Conservation (phyloP, 2,329 filamentous ascomycete genomes). For the Aspergillus flavus region DNA sequence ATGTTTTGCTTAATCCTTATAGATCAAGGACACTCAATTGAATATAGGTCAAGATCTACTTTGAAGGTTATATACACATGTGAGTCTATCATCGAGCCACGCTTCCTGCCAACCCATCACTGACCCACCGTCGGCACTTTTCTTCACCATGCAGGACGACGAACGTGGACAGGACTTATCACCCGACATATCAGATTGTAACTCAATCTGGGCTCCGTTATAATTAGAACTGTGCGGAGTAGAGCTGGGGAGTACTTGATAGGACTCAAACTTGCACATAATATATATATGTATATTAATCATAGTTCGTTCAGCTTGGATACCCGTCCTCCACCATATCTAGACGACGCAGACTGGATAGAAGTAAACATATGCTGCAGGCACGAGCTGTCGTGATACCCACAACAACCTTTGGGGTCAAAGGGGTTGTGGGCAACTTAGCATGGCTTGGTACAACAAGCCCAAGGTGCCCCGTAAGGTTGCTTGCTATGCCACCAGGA, state of each 20-base stretch:
- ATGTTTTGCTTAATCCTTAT: neutral
- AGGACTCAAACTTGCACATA: too few species aligned
- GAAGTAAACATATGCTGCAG: neutral
- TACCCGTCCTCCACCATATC: too few species aligned
- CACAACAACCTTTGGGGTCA: neutral
- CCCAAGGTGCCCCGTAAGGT: too few species aligned
- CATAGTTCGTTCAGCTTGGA: too few species aligned
- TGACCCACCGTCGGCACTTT: slow-evolving; percentile 6
- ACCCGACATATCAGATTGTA: neutral
- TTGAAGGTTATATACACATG: neutral
- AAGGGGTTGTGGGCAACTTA: neutral
- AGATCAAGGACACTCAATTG: neutral
- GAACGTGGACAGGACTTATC: slow-evolving; percentile 1
- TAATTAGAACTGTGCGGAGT: neutral
- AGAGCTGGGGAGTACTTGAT: too few species aligned
- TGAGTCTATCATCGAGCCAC: neutral
- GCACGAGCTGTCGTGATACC: neutral
- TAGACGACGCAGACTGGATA: neutral
- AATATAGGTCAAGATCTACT: neutral
- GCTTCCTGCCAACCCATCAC: slow-evolving; percentile 1
- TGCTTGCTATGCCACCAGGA: too few species aligned
- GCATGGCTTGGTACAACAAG: neutral
- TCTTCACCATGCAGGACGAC: neutral
- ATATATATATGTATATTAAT: too few species aligned
- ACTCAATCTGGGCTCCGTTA: neutral